These are phyloP conservation scores for Vitis rupestris DNA, from an alignment of 164 flowering plant species.

Conservation along the genomic window DNA sequence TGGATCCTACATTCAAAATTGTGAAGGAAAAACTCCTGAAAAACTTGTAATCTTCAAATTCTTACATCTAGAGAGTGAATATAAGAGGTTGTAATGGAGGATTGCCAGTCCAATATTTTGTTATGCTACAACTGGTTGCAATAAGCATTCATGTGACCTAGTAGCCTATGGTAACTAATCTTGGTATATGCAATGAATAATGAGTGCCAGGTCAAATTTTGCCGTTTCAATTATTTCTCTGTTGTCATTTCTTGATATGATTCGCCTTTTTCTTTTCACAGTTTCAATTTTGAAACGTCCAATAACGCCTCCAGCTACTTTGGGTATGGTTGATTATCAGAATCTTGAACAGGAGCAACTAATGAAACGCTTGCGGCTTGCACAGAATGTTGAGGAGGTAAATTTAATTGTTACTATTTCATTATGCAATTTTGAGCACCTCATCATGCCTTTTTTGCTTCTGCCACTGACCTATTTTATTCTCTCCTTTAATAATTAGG, in stretches of 20 bases:
- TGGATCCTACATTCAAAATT: neutral
- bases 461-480: neutral
- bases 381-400: slow-evolving; percentile 81
- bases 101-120: too few relatives aligned
- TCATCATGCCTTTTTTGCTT: neutral
- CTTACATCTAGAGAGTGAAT: too few relatives aligned
- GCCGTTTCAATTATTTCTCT: too few relatives aligned
- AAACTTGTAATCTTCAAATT: neutral
- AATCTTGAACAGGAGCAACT: slow-evolving; percentile 78
- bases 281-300: slow-evolving; percentile 73
- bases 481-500: slow-evolving; percentile 34
- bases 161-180: too few relatives aligned
- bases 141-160: too few relatives aligned
- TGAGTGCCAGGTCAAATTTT: too few relatives aligned
- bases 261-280: slow-evolving; percentile 16
- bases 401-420: neutral
- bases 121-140: too few relatives aligned
- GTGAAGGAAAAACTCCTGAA: neutral
- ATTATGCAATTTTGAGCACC: neutral
- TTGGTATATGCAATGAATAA: too few relatives aligned
- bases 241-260: neutral
- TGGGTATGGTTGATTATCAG: slow-evolving; percentile 82
- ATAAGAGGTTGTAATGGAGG: too few relatives aligned
- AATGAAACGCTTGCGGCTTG: slow-evolving; percentile 77
- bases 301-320: slow-evolving; percentile 68